Conservation (phyloP, 805 yeast genomes). For the Spathaspora passalidarum region DNA sequence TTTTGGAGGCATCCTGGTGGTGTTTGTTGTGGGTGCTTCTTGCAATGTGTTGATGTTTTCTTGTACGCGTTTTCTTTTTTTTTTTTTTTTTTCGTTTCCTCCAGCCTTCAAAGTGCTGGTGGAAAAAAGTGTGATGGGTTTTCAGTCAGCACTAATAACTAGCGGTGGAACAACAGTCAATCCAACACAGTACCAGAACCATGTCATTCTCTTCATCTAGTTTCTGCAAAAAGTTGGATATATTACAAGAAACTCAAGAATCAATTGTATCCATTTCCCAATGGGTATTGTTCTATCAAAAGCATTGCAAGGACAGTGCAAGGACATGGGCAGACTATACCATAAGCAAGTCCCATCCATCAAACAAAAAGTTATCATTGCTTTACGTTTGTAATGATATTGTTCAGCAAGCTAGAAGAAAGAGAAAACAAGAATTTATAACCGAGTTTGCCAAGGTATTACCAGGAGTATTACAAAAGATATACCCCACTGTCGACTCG, state of each 20-base stretch:
- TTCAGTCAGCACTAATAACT: not conserved
- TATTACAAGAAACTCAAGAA: slow-evolving; percentile 45
- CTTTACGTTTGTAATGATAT: slow-evolving; percentile 78
- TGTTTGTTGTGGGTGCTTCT: not conserved
- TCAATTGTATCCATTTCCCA: slow-evolving; percentile 44
- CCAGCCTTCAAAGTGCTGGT: not conserved
- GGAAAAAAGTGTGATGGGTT: not conserved
- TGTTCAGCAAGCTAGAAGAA: slow-evolving; percentile 71
- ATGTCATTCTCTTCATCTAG: slow-evolving; percentile 40
- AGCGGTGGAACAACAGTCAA: not conserved
- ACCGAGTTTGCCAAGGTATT: slow-evolving; percentile 53
- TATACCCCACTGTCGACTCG: slow-evolving; percentile 28
- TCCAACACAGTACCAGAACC: slow-evolving; percentile 3
- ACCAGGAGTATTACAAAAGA: slow-evolving; percentile 36
- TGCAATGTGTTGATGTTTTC: not conserved
- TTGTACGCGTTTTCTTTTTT: not conserved
- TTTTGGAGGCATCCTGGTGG: not conserved
- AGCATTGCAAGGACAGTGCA: slow-evolving; percentile 35
- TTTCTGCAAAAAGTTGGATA: slow-evolving; percentile 32
- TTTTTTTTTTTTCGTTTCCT: too few relatives aligned
- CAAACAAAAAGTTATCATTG: slow-evolving; percentile 47
- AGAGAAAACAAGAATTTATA: slow-evolving; percentile 56
- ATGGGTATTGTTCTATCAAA: slow-evolving; percentile 46
- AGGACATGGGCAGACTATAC: slow-evolving; percentile 34
- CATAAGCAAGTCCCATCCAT: slow-evolving; percentile 8